phyloP scores from a whole-genome alignment of 1,284 basidiomycete species.

The Ustilago shanxiensis region DNA sequence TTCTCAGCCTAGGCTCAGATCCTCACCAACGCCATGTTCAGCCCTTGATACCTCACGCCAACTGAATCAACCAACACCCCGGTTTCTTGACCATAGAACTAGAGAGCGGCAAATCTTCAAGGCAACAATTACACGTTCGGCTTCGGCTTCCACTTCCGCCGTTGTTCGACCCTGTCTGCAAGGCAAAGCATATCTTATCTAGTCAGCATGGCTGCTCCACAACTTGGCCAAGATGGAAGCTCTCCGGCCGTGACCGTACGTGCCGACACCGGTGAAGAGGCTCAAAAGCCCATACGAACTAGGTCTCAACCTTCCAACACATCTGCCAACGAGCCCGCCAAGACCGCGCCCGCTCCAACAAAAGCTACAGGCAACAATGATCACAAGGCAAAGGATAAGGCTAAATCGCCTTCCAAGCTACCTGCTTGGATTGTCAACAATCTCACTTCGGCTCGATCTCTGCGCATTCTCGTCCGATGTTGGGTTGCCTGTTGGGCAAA shows the following conservation, averaged over 20 bases:
- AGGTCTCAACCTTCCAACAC: not conserved
- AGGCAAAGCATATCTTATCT: not conserved
- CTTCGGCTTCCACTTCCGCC: not conserved
- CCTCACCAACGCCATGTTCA: not conserved
- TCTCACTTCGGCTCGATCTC: conserved; percentile 41
- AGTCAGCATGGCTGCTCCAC: conserved; percentile 13
- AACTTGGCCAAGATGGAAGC: not conserved
- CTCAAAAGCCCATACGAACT: not conserved
- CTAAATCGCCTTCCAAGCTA: conserved; percentile 20
- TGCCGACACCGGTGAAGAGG: not conserved
- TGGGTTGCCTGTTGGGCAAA: conserved; percentile 67
- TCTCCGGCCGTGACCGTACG: not conserved
- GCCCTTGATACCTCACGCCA: not conserved
- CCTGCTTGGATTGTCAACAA: conserved; percentile 53
- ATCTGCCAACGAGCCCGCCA: not conserved
- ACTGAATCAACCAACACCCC: too few relatives aligned
- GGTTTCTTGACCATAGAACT: not conserved
- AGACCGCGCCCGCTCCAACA: not conserved
- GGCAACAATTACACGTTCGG: not conserved
- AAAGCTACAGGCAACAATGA: not conserved
- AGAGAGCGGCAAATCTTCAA: not conserved
- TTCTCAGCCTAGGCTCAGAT: not conserved
- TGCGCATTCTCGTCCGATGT: conserved; percentile 45
- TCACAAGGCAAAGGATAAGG: not conserved
- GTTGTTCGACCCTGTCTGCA: not conserved